Evolutionary conservation across 2,329 filamentous ascomycete species (phyloP).

Genomic region (Cladosporium sp.): DNA sequence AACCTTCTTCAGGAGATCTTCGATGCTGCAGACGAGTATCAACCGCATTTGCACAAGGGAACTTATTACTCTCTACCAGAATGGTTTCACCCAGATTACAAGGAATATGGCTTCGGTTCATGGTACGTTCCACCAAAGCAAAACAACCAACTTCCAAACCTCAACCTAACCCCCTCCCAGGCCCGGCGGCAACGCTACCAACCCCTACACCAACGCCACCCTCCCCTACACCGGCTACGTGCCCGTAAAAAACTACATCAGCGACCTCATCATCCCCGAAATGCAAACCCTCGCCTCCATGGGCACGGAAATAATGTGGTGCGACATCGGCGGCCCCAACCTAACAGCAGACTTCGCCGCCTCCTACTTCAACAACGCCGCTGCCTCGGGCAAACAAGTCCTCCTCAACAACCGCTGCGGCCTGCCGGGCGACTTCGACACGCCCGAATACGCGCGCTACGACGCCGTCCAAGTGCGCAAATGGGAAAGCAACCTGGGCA

Average conservation of each 20-base stretch:
- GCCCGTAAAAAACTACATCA: slow-evolving; percentile 38
- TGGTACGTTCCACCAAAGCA: slow-evolving; percentile 22
- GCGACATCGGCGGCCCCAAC: slow-evolving; percentile 44
- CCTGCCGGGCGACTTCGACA: slow-evolving; percentile 55
- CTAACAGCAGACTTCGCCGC: slow-evolving; percentile 40
- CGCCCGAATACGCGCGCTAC: slow-evolving; percentile 55
- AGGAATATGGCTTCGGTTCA: slow-evolving; percentile 36
- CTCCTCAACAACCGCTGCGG: slow-evolving; percentile 57
- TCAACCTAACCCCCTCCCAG: slow-evolving; percentile 12
- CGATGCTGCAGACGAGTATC: slow-evolving; percentile 39
- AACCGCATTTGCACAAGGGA: slow-evolving; percentile 41
- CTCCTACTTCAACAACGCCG: slow-evolving; percentile 40
- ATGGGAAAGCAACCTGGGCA: slow-evolving; percentile 57
- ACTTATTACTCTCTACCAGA: slow-evolving; percentile 46
- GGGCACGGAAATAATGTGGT: slow-evolving; percentile 47
- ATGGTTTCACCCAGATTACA: slow-evolving; percentile 45
- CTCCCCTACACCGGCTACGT: slow-evolving; percentile 44
- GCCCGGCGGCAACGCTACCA: slow-evolving; percentile 41
- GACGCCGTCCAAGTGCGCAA: slow-evolving; percentile 49
- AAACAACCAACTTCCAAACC: neutral
- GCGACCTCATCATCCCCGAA: slow-evolving; percentile 40
- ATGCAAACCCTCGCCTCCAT: slow-evolving; percentile 42
- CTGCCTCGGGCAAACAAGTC: slow-evolving; percentile 44
- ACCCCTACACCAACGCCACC: slow-evolving; percentile 41
- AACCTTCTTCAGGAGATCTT: slow-evolving; percentile 43